Conservation (phyloP, 116 monocot genomes). For the Zostera marina region DNA sequence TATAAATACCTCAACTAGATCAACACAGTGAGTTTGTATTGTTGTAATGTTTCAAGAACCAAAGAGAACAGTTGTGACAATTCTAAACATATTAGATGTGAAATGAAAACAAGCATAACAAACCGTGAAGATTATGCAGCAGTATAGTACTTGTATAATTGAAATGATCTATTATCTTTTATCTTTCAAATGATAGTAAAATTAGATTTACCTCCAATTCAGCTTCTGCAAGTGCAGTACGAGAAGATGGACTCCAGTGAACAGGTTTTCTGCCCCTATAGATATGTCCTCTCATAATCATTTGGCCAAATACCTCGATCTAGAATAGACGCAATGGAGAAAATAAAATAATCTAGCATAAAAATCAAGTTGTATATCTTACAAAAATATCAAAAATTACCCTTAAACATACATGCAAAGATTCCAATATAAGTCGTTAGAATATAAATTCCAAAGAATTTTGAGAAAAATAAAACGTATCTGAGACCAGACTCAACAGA, state of each 20-base stretch:
- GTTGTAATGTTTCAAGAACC: too few relatives aligned
- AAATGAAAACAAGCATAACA: too few relatives aligned
- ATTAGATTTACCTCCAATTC: conserved; percentile 67
- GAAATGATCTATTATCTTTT: too few relatives aligned
- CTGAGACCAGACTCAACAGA: too few relatives aligned
- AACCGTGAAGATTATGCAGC: too few relatives aligned
- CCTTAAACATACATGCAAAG: background rate
- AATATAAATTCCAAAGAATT: background rate
- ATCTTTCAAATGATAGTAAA: background rate
- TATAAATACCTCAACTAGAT: too few relatives aligned
- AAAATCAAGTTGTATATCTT: conserved; percentile 2
- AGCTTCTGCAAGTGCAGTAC: conserved; percentile 96
- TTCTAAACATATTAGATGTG: too few relatives aligned
- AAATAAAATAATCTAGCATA: background rate
- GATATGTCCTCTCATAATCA: conserved; percentile 79
- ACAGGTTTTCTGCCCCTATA: conserved; percentile 97
- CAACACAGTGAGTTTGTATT: too few relatives aligned
- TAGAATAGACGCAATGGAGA: conserved; percentile 19
- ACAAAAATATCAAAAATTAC: background rate
- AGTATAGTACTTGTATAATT: too few relatives aligned
- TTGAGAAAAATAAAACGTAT: background rate
- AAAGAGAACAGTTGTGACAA: too few relatives aligned
- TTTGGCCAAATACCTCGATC: conserved; percentile 95
- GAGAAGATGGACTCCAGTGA: conserved; percentile 98
- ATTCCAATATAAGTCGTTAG: background rate